Evolutionary conservation across 108 stramenopile genomes (phyloP).

Genomic region (Mediolabrus comicus): DNA sequence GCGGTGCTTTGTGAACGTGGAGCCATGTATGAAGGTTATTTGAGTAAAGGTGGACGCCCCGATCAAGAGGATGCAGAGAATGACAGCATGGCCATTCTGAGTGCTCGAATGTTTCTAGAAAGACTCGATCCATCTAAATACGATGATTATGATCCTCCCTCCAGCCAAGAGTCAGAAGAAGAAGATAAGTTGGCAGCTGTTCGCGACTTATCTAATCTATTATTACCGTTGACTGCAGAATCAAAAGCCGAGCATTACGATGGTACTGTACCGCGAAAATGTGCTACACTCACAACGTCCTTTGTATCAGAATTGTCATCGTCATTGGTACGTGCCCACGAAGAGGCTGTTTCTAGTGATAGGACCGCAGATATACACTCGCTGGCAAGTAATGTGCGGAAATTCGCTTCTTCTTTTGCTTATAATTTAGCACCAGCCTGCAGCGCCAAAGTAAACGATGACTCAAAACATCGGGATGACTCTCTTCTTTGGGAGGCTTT

Average conservation of each 20-base stretch:
- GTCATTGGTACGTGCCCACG: constrained; percentile 33
- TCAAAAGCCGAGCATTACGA: background rate
- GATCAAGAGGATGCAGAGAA: constrained; percentile 10
- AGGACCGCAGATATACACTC: constrained; percentile 18
- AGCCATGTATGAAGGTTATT: constrained; percentile 20
- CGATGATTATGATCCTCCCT: constrained; percentile 33
- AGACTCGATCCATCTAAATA: constrained; percentile 52
- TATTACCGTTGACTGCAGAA: constrained; percentile 19
- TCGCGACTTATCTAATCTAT: constrained; percentile 55
- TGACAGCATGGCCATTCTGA: constrained; percentile 59
- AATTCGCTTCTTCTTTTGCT: constrained; percentile 61
- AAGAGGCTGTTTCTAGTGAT: constrained; percentile 38
- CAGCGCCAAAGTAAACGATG: background rate
- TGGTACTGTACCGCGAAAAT: too few relatives aligned
- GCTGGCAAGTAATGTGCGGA: constrained; percentile 60
- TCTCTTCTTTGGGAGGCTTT: constrained; percentile 58
- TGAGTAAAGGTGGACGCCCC: background rate
- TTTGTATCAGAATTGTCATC: constrained; percentile 43
- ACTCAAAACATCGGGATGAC: background rate
- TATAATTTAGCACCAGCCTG: constrained; percentile 42
- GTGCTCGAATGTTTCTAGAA: constrained; percentile 69
- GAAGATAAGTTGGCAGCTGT: constrained; percentile 68
- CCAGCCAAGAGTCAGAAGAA: constrained; percentile 44
- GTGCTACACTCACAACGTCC: constrained; percentile 14
- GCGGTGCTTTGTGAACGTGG: constrained; percentile 58